Evolutionary conservation across 2,329 filamentous ascomycete species (phyloP), one percentile per base, ranked within the genome.

Genomic region (Leptoxyphium fumago): DNA sequence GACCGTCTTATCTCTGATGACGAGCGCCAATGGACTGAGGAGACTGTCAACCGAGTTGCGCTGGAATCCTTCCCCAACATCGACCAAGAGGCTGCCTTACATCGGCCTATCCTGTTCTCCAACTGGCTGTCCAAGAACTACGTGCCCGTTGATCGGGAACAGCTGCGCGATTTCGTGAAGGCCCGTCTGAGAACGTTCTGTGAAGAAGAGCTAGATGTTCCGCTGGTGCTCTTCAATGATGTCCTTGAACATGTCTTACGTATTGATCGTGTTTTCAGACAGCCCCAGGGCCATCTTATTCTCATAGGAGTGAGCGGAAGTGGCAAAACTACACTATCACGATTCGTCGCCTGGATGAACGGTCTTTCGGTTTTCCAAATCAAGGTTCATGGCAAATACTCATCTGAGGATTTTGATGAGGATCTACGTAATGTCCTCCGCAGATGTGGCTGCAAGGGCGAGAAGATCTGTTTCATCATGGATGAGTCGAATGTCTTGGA

Each of bases 381-480:
- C 74, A 99, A 98, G 72, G 91, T 98, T 0, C 91, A 99, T 58
- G 91, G 91, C 51, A 95, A 89, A 61, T 99, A 98, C 66, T 95
- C 91, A 13, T 84, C 84, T 1, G 91, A 96, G 61, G 91, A 99
- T 66, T 99, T 99, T 59, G 91, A 99, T 59, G 93, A 99, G 46
- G 91, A 99, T 63, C 71, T 99, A 30, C 78, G 93, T 51, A 89
- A 88, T 59, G 91, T 99, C 8, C 77, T 99, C 36, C 82, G 91
- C 39, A 78, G 91, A 45, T 93, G 86, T 55, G 91, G 91, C 50
- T 96, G 89, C 70, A 95, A 95, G 70, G 91, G 91, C 30, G 91
- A 99, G 63, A 96, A 96, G 72, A 94, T 99, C 41, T 98, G 93
- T 68, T 99, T 99, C 71, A 95, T 99, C 69, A 96, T 99, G 88